Evolutionary conservation across 495 filamentous ascomycete genomes (phyloP).

Genomic region (Daldinia childiae): DNA sequence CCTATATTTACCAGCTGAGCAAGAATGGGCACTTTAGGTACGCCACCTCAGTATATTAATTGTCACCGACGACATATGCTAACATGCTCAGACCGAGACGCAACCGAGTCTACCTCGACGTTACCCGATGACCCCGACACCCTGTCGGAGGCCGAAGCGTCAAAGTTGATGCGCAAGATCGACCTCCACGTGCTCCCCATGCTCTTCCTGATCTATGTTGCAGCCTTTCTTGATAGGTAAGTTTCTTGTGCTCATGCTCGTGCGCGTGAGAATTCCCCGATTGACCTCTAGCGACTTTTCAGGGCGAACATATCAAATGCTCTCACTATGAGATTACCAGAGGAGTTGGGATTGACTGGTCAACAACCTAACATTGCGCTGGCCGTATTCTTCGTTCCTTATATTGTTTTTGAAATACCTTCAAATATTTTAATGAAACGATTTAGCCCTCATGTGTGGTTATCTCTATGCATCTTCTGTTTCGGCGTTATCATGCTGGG

Average conservation of each 20-base stretch:
- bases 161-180: constrained; percentile 71
- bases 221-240: constrained; percentile 72
- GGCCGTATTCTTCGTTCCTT: constrained; percentile 85
- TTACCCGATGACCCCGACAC: neutral
- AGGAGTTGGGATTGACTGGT: constrained; percentile 66
- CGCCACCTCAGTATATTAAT: neutral
- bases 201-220: constrained; percentile 79
- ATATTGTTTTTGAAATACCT: constrained; percentile 77
- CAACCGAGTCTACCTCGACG: neutral
- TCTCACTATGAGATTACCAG: constrained; percentile 64
- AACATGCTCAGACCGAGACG: neutral
- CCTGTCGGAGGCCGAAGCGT: constrained; percentile 33
- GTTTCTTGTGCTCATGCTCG: neutral
- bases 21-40: neutral
- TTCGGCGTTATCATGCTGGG: constrained; percentile 62
- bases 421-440: constrained; percentile 83
- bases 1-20: neutral
- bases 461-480: constrained; percentile 63
- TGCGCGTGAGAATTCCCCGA: constrained; percentile 52
- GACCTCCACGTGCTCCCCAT: constrained; percentile 83
- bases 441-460: constrained; percentile 55
- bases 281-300: neutral
- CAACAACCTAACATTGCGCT: constrained; percentile 74
- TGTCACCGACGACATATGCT: neutral
- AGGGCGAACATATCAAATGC: constrained; percentile 66